phyloP scores from a whole-genome alignment of 371 early-diverging fungal species.

The Smittium mucronatum region DNA sequence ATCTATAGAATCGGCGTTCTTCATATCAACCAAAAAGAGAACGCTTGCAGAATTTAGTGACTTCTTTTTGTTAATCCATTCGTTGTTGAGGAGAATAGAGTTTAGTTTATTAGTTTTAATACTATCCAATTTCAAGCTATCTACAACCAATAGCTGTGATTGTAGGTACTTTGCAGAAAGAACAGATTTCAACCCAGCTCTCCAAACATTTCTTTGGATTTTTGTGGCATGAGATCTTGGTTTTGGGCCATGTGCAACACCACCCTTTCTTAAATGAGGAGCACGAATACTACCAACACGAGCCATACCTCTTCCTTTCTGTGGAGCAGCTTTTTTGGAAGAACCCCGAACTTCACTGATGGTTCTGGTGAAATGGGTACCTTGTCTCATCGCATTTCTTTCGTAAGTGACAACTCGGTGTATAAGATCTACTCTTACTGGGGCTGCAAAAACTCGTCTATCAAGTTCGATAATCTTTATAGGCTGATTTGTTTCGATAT shows the following conservation, averaged over 20 bases:
- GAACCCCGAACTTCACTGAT: constrained; percentile 76
- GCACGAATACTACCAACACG: constrained; percentile 75
- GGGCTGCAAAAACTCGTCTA: constrained; percentile 62
- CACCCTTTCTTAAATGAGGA: constrained; percentile 85
- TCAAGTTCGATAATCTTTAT: constrained; percentile 60
- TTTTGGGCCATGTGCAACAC: constrained; percentile 74
- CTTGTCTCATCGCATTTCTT: constrained; percentile 65
- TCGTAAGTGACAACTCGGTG: constrained; percentile 80
- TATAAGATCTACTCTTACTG: constrained; percentile 71
- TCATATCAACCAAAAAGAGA: constrained; percentile 21
- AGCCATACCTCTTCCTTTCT: constrained; percentile 89
- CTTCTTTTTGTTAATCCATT: constrained; percentile 36
- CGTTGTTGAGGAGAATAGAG: constrained; percentile 36
- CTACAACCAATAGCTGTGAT: constrained; percentile 75
- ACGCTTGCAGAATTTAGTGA: constrained; percentile 14
- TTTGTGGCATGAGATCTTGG: constrained; percentile 72
- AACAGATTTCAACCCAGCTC: constrained; percentile 66
- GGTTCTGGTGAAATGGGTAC: constrained; percentile 69
- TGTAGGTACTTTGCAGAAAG: constrained; percentile 81
- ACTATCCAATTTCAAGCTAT: constrained; percentile 43
- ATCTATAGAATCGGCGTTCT: constrained; percentile 11
- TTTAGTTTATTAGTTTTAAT: constrained; percentile 45
- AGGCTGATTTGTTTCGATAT: constrained; percentile 61
- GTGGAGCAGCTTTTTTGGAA: constrained; percentile 61
- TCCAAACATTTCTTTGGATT: constrained; percentile 73